Evolutionary conservation across 768 basidiomycete genomes (phyloP).

Genomic region (Mycena chlorophos): DNA sequence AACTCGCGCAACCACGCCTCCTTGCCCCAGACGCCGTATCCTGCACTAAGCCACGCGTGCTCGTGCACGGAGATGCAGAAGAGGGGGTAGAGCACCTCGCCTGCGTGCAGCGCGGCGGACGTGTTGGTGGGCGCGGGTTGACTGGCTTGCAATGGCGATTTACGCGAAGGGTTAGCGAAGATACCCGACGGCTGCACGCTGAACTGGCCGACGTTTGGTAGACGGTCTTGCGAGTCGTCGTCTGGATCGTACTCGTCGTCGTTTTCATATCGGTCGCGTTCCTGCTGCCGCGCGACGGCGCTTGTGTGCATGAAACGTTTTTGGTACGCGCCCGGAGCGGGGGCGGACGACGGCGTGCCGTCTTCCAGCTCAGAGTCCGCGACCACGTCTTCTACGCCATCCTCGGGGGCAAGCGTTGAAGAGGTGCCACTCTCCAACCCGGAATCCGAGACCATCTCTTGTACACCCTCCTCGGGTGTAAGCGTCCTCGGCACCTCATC

Average conservation of each 20-base stretch:
- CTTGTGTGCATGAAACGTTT: constrained; percentile 18
- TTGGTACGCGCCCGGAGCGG: neutral
- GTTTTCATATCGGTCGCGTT: neutral
- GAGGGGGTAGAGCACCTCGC: constrained; percentile 66
- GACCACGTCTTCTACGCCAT: neutral
- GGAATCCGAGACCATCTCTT: too few species aligned
- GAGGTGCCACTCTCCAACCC: too few species aligned
- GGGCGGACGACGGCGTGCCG: neutral
- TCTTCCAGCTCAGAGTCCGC: neutral
- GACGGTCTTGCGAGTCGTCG: too few species aligned
- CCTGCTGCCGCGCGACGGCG: neutral
- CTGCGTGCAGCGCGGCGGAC: constrained; percentile 36
- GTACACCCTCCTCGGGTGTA: too few species aligned
- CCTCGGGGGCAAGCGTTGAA: neutral
- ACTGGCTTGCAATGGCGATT: neutral
- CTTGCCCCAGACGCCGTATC: constrained; percentile 89
- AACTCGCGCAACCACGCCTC: constrained; percentile 82
- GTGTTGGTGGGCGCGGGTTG: constrained; percentile 2
- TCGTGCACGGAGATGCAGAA: constrained; percentile 81
- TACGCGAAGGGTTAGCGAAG: neutral
- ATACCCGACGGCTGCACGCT: neutral
- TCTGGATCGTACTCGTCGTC: too few species aligned
- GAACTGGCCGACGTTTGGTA: too few species aligned
- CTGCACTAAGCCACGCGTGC: constrained; percentile 83
- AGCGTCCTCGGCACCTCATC: too few species aligned